Percentiles rank a stretch among this genome's conserved stretches.
phyloP scores from a whole-genome alignment of 306 rosid species.

The Senna tora region DNA sequence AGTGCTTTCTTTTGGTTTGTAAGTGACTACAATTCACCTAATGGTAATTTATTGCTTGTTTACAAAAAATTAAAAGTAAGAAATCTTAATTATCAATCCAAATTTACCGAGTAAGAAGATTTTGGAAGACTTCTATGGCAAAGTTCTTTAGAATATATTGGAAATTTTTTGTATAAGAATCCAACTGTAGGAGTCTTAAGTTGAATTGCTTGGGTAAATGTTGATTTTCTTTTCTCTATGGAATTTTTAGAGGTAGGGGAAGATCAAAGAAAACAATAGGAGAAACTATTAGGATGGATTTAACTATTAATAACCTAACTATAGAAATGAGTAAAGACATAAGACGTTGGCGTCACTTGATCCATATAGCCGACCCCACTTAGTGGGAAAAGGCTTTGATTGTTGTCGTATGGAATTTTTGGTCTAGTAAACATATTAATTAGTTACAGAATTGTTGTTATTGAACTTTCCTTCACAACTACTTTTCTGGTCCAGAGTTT shows the following conservation, averaged over 20 bases:
- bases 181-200: background rate
- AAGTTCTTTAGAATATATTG: background rate
- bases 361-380: no score
- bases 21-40: background rate
- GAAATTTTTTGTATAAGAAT: background rate
- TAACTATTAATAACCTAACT: no score
- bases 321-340: no score
- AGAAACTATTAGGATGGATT: no score
- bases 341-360: no score
- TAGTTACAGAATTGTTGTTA: background rate
- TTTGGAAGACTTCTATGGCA: background rate
- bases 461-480: conserved; percentile 19
- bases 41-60: background rate
- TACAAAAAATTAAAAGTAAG: background rate
- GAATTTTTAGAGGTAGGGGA: no score
- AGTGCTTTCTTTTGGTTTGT: background rate
- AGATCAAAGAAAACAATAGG: no score
- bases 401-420: background rate
- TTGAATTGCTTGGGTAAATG: background rate
- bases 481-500: conserved; percentile 67
- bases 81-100: background rate
- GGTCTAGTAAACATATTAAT: no score
- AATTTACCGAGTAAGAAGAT: background rate
- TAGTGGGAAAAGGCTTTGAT: no score
- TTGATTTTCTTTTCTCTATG: background rate